These are phyloP conservation scores for Ulvella scutata DNA, from an alignment of 139 green algal genomes.

Conservation along the genomic window DNA sequence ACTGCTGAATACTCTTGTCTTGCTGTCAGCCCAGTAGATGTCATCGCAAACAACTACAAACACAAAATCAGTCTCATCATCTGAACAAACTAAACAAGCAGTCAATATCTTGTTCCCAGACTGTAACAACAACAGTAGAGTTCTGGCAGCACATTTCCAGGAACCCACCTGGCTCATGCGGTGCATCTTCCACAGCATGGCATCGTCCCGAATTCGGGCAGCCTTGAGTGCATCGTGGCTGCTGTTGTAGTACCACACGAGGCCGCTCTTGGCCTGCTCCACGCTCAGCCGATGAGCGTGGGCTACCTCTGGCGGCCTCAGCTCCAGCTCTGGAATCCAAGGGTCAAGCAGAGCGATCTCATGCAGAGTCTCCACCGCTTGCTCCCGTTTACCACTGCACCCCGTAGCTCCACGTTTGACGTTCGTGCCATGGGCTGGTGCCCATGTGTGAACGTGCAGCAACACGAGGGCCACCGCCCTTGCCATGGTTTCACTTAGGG, in stretches of 20 bases:
- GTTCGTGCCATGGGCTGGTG: too few relatives aligned
- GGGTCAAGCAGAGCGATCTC: neutral
- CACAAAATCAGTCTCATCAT: too few relatives aligned
- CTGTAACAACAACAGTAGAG: too few relatives aligned
- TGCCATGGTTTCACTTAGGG: too few relatives aligned
- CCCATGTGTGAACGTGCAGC: too few relatives aligned
- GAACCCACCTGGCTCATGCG: neutral
- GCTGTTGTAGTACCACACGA: conserved; percentile 4
- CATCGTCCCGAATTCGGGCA: neutral
- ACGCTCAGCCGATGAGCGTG: neutral
- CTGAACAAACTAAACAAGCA: too few relatives aligned
- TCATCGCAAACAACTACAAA: too few relatives aligned
- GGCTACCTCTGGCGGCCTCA: neutral
- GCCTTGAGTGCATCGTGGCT: neutral
- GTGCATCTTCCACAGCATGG: neutral
- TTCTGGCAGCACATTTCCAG: neutral
- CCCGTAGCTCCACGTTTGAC: too few relatives aligned
- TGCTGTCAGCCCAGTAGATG: too few relatives aligned
- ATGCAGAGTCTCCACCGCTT: neutral
- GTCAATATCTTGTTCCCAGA: too few relatives aligned
- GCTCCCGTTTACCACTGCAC: neutral
- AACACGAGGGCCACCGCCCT: too few relatives aligned
- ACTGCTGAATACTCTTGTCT: too few relatives aligned
- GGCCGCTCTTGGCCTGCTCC: neutral
- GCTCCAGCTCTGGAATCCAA: neutral